phyloP scores from a whole-genome alignment of 495 filamentous ascomycete species.

The Penicillium lagena region DNA sequence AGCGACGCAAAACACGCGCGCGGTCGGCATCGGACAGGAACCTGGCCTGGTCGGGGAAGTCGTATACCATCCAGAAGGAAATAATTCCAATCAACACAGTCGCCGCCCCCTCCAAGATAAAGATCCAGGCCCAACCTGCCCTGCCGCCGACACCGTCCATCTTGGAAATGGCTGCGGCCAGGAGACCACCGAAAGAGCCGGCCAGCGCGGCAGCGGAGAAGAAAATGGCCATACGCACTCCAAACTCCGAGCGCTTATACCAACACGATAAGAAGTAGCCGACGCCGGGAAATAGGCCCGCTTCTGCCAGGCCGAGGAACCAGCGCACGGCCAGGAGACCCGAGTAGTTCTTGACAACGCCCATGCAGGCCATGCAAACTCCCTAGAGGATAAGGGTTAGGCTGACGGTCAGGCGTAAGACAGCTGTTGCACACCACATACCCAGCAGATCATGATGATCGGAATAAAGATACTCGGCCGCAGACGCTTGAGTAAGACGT shows the following conservation, averaged over 20 bases:
- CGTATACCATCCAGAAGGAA: constrained; percentile 81
- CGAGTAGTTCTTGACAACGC: constrained; percentile 67
- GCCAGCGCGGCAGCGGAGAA: constrained; percentile 82
- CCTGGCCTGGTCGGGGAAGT: constrained; percentile 77
- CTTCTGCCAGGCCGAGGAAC: constrained; percentile 81
- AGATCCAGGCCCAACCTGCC: constrained; percentile 81
- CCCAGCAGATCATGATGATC: constrained; percentile 52
- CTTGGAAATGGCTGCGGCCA: constrained; percentile 41
- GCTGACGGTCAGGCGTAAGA: not conserved
- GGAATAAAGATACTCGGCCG: constrained; percentile 67
- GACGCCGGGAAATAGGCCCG: constrained; percentile 80
- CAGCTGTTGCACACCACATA: constrained; percentile 3
- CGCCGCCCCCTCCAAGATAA: constrained; percentile 62
- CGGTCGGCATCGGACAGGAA: constrained; percentile 73
- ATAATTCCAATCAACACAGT: constrained; percentile 67
- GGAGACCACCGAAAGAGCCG: constrained; percentile 68
- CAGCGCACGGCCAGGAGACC: constrained; percentile 79
- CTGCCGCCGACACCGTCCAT: constrained; percentile 67
- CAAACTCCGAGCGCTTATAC: constrained; percentile 79
- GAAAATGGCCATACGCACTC: constrained; percentile 76
- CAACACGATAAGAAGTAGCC: constrained; percentile 86
- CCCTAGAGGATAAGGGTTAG: constrained; percentile 42
- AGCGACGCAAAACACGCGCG: constrained; percentile 62
- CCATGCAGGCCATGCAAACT: constrained; percentile 77
- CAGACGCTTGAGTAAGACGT: constrained; percentile 74